Evolutionary conservation across 805 yeast genomes (phyloP), one percentile per base, ranked within the genome.

Genomic region (Kluyveromyces lactis): DNA sequence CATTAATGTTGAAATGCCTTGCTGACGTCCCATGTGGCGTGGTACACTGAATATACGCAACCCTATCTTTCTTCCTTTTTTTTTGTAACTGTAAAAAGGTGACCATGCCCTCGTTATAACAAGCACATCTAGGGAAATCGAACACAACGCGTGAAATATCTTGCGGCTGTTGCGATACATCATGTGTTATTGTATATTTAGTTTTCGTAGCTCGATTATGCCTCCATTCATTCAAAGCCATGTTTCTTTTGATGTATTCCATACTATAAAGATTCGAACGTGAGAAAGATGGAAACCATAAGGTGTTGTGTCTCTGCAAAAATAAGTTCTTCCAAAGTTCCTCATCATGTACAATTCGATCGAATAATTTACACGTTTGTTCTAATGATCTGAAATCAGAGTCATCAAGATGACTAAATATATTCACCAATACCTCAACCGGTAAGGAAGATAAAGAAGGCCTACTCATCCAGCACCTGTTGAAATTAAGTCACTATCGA

Each of bases 321-420:
- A 67, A 64, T 27, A 66, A 47, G 39, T 56, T 58, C 45, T 65
- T 66, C 72, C 71, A 67, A 8, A 67, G 47, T 42, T 67, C 72
- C 32, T 66, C 66, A 46, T 67, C 65, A 38, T 57, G 58, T 18
- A 66, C 55, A 15, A 67, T 42, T 9, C 46, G 44, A 19, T 55
- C 39, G 18, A 67, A 51, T 1, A 42, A 38, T 7, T 42, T 51
- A 34, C 65, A 61, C 3, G 66, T 52, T 36, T 51, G 54, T 26
- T 62, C 58, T 28, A 66, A 45, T 18, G 50, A 50, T 31, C 50
- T 41, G 15, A 67, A 52, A 43, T 67, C 70, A 18, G 52, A 46
- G 23, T 64, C 63, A 12, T 63, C 68, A 16, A 65, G 43, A 39
- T 63, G 55, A 35, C 65, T 58, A 26, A 64, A 52, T 21, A 66